Base-by-base conservation (phyloP, 2,329 filamentous ascomycete species). In the Fusarium mundagurra region DNA sequence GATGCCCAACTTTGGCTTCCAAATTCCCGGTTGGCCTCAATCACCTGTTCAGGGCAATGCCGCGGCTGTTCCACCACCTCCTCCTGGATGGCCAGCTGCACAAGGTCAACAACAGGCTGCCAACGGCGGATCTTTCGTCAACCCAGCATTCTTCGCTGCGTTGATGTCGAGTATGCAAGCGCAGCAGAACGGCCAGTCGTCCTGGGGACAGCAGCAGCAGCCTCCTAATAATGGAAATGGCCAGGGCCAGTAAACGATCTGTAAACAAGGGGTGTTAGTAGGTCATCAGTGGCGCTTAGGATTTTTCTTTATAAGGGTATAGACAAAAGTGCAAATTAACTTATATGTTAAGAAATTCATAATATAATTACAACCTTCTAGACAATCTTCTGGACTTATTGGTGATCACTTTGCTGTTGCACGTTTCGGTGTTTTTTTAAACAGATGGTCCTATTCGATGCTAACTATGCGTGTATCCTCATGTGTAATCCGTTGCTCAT, bases 61-160 rank as follows among this genome's bases (percentile, higher is more conserved):
- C n/a, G 76, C 80, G 1, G 81, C 82, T 16, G 82, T 82, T 7
- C 85, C 85, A 8, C 85, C 84, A 4, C 84, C 85, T 27, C 84
- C 85, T 50, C 81, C 83, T 22, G 82, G 81, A 4, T 82, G 79
- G 45, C 78, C 81, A 12, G 57, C 57, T 65, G 76, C 72, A 33
- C 80, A 73, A 78, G 83, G 68, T 50, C 83, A 83, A 43, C 75
- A 71, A 41, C 73, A 71, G n/a, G 67, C 48, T 45, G 78, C 84
- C 22, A 41, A 80, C 80, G 51, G 83, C 54, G 86, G 70, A 13
- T 83, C 86, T 16, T 88, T 88, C 73, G 85, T 90, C 67, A 91
- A 90, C 72, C 90, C 90, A 8, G 85, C 87, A 4, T 88, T 92
- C 77, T 84, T 91, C 66, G 85, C 87, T 45, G 86, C 84, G 8